A percentile compares a stretch with the other conserved stretches of the same genome.
phyloP scores from a whole-genome alignment of 2,329 filamentous ascomycete genomes.

The Zopfia rhizophila region DNA sequence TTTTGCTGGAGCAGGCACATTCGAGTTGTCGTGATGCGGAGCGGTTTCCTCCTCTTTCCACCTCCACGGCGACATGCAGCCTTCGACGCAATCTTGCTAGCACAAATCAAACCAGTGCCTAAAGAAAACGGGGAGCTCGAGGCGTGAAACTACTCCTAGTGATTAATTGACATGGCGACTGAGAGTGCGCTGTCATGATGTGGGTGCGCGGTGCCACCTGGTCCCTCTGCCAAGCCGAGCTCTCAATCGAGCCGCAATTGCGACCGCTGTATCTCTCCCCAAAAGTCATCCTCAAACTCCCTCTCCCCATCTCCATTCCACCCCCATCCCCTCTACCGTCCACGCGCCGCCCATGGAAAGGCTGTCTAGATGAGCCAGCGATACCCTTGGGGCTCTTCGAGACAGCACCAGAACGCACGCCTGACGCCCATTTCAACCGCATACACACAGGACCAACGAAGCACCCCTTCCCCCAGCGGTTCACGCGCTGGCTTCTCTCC shows the following conservation, averaged over 20 bases:
- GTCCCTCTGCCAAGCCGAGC: slow-evolving; percentile 3
- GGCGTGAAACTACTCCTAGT: too few relatives aligned
- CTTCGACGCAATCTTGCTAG: too few relatives aligned
- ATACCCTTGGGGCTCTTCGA: slow-evolving; percentile 67
- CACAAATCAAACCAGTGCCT: too few relatives aligned
- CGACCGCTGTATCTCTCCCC: slow-evolving; percentile 20
- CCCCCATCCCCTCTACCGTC: slow-evolving; percentile 30
- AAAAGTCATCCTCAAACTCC: slow-evolving; percentile 25
- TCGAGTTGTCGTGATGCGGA: too few relatives aligned
- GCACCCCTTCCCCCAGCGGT: slow-evolving; percentile 60
- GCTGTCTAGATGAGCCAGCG: slow-evolving; percentile 61
- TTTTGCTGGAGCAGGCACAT: too few relatives aligned
- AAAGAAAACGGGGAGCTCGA: too few relatives aligned
- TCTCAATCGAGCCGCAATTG: slow-evolving; percentile 14
- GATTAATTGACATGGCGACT: too few relatives aligned
- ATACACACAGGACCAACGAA: slow-evolving; percentile 56
- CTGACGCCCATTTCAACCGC: slow-evolving; percentile 68
- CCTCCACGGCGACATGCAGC: too few relatives aligned
- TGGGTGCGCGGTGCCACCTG: not conserved
- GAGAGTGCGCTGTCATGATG: too few relatives aligned
- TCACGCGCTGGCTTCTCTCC: slow-evolving; percentile 63
- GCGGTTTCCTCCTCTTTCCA: too few relatives aligned
- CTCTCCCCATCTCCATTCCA: slow-evolving; percentile 21
- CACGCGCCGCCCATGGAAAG: slow-evolving; percentile 54
- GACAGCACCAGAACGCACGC: slow-evolving; percentile 65